Evolutionary conservation across 164 flowering plant species (phyloP).

Genomic region (Aristolochia fimbriata): DNA sequence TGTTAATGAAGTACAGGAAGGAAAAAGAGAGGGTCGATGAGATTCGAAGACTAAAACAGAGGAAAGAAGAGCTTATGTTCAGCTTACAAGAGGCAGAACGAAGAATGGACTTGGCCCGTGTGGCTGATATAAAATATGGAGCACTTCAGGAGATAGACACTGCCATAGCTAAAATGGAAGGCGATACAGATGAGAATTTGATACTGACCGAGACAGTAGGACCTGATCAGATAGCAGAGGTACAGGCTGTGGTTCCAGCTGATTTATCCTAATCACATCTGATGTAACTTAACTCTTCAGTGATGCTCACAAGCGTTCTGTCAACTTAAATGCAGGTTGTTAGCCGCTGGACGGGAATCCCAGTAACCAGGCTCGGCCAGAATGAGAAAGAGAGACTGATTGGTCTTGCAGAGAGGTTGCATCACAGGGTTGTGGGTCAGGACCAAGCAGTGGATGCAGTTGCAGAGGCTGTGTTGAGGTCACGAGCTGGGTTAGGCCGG

Average conservation of each 20-base stretch:
- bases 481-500: conserved; percentile 80
- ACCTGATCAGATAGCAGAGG: conserved; percentile 78
- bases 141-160: conserved; percentile 70
- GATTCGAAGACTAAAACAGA: conserved; percentile 57
- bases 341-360: conserved; percentile 92
- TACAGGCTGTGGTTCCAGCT: not conserved
- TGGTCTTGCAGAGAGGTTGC: conserved; percentile 77
- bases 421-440: conserved; percentile 83
- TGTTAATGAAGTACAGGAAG: conserved; percentile 65
- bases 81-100: conserved; percentile 78
- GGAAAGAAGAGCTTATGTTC: conserved; percentile 51
- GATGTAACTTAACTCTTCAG: not conserved
- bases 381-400: conserved; percentile 70
- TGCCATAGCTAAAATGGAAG: conserved; percentile 62
- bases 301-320: not conserved
- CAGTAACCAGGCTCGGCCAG: conserved; percentile 78
- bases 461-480: conserved; percentile 82
- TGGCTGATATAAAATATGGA: conserved; percentile 69
- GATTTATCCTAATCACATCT: not conserved
- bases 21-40: conserved; percentile 83
- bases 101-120: conserved; percentile 75
- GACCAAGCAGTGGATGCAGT: conserved; percentile 70
- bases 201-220: conserved; percentile 82
- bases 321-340: conserved; percentile 30
- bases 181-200: conserved; percentile 35